Evolutionary conservation across 305 asterid species (phyloP), one percentile per base, ranked within the genome.

Genomic region (Salvia sclarea): DNA sequence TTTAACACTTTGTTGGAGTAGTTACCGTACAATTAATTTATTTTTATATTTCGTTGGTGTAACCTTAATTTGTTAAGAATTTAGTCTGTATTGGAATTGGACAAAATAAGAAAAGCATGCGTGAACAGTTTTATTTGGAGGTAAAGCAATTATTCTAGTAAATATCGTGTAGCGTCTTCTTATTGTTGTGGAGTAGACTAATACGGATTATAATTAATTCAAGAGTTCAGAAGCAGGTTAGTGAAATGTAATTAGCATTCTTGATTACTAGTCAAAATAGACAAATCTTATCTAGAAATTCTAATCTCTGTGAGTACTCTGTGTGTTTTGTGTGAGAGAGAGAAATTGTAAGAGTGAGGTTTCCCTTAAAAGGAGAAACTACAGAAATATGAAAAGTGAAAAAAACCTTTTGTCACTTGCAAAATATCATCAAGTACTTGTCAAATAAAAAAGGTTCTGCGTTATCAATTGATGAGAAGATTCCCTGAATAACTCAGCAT

Each of bases 41-140:
- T n/a, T n/a, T n/a, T n/a, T n/a, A n/a, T n/a, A n/a, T n/a, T n/a
- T n/a, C n/a, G n/a, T n/a, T n/a, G n/a, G n/a, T n/a, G n/a, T n/a
- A n/a, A n/a, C n/a, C n/a, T n/a, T n/a, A n/a, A n/a, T n/a, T n/a
- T n/a, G n/a, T n/a, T n/a, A n/a, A n/a, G n/a, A n/a, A n/a, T 71
- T 66, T 78, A 55, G 82, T 76, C 79, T 35, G 66, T n/a, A n/a
- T n/a, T n/a, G n/a, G n/a, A n/a, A n/a, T 69, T 66, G 75, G 30
- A 49, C 30, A 53, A 28, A 16, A 63, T 30, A 28, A 49, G 40
- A 75, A 14, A 35, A 65, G n/a, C 53, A 48, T 52, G 30, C 53
- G 41, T 62, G 50, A n/a, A n/a, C n/a, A n/a, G n/a, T n/a, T n/a
- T n/a, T n/a, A n/a, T n/a, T n/a, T n/a, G n/a, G n/a, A n/a, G n/a